Percentiles rank a stretch among this genome's conserved stretches.
phyloP scores from a whole-genome alignment of 768 basidiomycete species.

The Xanthoconium purpureum region DNA sequence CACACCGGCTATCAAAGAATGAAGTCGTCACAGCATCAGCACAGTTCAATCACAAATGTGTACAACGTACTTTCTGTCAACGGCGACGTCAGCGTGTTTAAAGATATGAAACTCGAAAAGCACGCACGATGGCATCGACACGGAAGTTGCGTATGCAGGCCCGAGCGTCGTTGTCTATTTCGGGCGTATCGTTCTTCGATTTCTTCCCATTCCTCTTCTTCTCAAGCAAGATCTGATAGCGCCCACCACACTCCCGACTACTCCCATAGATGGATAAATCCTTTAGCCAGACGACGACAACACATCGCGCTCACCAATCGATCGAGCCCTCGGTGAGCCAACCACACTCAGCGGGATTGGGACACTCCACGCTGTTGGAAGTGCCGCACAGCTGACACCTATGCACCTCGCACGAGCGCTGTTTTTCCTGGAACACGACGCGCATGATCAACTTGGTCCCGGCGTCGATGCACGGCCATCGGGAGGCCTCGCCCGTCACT shows the following conservation, averaged over 20 bases:
- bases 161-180: constrained; percentile 17
- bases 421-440: constrained; percentile 20
- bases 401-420: constrained; percentile 10
- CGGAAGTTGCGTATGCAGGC: constrained; percentile 27
- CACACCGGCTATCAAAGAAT: constrained; percentile 13
- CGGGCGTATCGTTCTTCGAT: not conserved
- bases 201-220: constrained; percentile 15
- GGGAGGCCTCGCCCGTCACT: constrained; percentile 18
- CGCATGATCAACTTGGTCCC: constrained; percentile 26
- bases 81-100: not conserved
- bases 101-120: not conserved
- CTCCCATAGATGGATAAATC: not conserved
- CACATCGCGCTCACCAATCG: constrained; percentile 18
- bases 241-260: constrained; percentile 20
- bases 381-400: constrained; percentile 21
- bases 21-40: not conserved
- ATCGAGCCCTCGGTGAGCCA: constrained; percentile 23
- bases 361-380: constrained; percentile 17
- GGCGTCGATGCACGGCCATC: constrained; percentile 23
- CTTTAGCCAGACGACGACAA: not conserved
- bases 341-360: constrained; percentile 9
- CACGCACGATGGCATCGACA: constrained; percentile 20
- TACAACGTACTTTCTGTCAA: constrained; percentile 19
- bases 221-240: constrained; percentile 25
- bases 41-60: not conserved